Base-by-base conservation (phyloP, 257 asterid species). In the Solanum tarijense region DNA sequence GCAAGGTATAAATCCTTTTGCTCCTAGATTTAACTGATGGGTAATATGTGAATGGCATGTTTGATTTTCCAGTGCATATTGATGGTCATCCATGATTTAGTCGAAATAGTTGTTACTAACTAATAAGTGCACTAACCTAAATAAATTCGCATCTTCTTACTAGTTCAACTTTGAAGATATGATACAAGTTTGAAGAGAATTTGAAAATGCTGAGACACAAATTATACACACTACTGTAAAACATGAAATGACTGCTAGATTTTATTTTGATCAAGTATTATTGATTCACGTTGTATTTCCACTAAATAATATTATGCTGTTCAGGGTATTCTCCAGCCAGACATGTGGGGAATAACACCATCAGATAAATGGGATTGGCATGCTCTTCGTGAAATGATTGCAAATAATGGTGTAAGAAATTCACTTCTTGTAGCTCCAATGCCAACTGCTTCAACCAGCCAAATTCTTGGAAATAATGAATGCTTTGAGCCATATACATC, bases 391-490 rank as follows among this genome's bases (percentile, higher is more conserved):
- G 91, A 87, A 75, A 90, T 81, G 94, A 93, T 97, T 58, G 85
- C 94, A 29, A 90, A 89, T 78, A 89, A 93, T 87, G 99, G 99
- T 72, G 93, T 95, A 10, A 93, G 99, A 88, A 96, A 96, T 92
- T 97, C 99, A 81, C 98, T 97, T 89, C 98, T 97, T 48, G 85
- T 97, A 66, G 98, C 99, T 48, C 99, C 99, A 25, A 97, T 96
- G 99, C 99, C 99, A 38, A 97, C 99, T 91, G 99, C 99, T 88
- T 95, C 99, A 23, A 97, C 99, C 12, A 97, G 99, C 92, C 99
- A 97, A 91, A 97, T 97, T 92, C 99, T 97, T 87, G 99, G 99
- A 85, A 97, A 97, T 76, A 97, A 96, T 83, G 99, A 96, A 91
- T 97, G 99, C 90, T 97, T 97, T 91, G 99, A 97, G 88, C 99